A percentile compares a stretch with the other conserved stretches of the same genome.
These are phyloP conservation scores for Cruciata laevipes DNA, from an alignment of 257 asterid genomes.

Conservation along the genomic window DNA sequence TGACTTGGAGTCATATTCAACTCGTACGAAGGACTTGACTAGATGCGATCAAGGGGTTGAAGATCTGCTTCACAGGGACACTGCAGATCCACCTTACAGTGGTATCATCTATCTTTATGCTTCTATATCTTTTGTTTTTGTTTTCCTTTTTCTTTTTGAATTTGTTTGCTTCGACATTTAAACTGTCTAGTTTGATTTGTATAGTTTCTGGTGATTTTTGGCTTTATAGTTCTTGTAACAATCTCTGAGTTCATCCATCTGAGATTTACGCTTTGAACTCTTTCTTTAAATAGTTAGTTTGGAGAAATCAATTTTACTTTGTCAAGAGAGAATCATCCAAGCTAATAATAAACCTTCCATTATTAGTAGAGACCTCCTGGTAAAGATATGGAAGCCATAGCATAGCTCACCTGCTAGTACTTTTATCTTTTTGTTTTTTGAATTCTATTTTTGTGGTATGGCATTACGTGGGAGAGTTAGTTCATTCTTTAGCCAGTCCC, in stretches of 20 bases:
- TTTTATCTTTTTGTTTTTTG: not conserved
- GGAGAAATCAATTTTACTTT: not conserved
- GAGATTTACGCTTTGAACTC: not conserved
- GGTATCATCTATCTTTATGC: constrained; percentile 16
- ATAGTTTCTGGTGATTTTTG: not conserved
- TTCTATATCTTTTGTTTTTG: constrained; percentile 8
- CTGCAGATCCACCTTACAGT: constrained; percentile 31
- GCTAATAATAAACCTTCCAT: not conserved
- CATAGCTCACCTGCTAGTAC: not conserved
- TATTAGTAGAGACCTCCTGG: not conserved
- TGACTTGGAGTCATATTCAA: constrained; percentile 55
- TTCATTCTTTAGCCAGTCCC: not conserved
- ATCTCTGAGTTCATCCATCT: not conserved
- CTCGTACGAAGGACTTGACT: constrained; percentile 30
- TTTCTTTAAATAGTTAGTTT: not conserved
- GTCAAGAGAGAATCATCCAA: not conserved
- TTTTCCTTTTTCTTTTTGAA: not conserved
- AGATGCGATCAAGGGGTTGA: constrained; percentile 38
- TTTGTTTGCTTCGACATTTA: not conserved
- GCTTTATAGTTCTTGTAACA: constrained; percentile 10
- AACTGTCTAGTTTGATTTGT: not conserved
- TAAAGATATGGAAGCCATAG: not conserved
- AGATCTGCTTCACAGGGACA: constrained; percentile 31
- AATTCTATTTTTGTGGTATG: not conserved
- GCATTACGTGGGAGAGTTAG: not conserved